phyloP scores from a whole-genome alignment of 495 filamentous ascomycete genomes.

The Articulospora tetracladia region DNA sequence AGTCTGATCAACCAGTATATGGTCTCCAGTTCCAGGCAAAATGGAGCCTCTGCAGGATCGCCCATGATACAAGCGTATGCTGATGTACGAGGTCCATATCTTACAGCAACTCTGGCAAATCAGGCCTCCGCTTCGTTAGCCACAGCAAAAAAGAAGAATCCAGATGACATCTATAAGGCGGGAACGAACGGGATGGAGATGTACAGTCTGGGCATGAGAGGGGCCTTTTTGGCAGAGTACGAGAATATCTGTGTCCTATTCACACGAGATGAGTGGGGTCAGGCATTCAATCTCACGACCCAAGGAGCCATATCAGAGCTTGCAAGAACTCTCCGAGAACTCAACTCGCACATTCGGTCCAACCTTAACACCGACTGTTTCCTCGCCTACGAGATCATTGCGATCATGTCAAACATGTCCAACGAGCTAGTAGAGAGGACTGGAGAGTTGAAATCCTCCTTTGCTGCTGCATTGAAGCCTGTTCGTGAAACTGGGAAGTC shows the following conservation, averaged over 20 bases:
- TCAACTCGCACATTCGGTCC: constrained; percentile 82
- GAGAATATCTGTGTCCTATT: constrained; percentile 84
- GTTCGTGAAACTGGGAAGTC: constrained; percentile 87
- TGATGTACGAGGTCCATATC: constrained; percentile 80
- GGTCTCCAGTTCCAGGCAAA: constrained; percentile 27
- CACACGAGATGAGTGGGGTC: constrained; percentile 75
- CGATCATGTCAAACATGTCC: constrained; percentile 79
- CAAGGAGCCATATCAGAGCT: constrained; percentile 73
- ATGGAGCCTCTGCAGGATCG: constrained; percentile 33
- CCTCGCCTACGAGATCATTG: constrained; percentile 92
- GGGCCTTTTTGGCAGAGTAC: constrained; percentile 81
- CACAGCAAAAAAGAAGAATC: constrained; percentile 75
- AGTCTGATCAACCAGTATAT: constrained; percentile 49
- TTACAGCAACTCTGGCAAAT: constrained; percentile 74
- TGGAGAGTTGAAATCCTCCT: constrained; percentile 77
- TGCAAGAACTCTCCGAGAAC: constrained; percentile 77
- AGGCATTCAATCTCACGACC: constrained; percentile 73
- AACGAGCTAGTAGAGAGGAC: constrained; percentile 76
- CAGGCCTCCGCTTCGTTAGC: constrained; percentile 83
- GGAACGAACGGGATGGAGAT: constrained; percentile 92
- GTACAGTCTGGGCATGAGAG: constrained; percentile 84
- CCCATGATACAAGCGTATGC: constrained; percentile 78
- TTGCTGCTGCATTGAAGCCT: constrained; percentile 82
- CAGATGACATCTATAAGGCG: constrained; percentile 78
- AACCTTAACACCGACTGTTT: constrained; percentile 93